Evolutionary conservation across 148 eudicot species (phyloP).

Genomic region (Talinum fruticosum): DNA sequence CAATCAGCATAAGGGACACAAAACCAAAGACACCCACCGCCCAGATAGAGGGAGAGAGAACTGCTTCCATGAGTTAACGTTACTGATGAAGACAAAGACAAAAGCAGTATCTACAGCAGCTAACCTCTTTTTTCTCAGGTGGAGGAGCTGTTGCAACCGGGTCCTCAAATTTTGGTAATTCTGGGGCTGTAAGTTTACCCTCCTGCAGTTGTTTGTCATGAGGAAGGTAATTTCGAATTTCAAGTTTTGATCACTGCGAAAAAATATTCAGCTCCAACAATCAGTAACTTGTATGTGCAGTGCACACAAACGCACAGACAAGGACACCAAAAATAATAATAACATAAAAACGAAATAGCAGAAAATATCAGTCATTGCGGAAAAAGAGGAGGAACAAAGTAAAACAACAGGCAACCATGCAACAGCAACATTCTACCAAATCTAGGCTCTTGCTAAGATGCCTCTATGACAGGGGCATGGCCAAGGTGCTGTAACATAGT

Average conservation of each 20-base stretch:
- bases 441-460: neutral
- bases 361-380: neutral
- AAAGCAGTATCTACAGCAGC: neutral
- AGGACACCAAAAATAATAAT: neutral
- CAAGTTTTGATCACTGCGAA: constrained; percentile 54
- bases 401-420: neutral
- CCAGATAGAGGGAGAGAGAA: neutral
- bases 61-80: neutral
- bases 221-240: constrained; percentile 94
- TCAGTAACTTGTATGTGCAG: neutral
- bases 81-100: constrained; percentile 8
- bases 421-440: neutral
- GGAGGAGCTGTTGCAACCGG: constrained; percentile 66
- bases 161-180: constrained; percentile 89
- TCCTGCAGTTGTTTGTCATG: constrained; percentile 95
- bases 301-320: neutral
- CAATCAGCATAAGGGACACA: constrained; percentile 11
- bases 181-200: constrained; percentile 87
- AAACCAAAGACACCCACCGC: neutral
- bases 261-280: neutral
- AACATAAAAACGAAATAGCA: too few species aligned
- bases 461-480: neutral
- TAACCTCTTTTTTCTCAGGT: constrained; percentile 80
- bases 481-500: neutral
- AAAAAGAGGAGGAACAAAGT: neutral